Conservation (phyloP, 2,329 filamentous ascomycete genomes). For the Botrytis pseudocinerea region DNA sequence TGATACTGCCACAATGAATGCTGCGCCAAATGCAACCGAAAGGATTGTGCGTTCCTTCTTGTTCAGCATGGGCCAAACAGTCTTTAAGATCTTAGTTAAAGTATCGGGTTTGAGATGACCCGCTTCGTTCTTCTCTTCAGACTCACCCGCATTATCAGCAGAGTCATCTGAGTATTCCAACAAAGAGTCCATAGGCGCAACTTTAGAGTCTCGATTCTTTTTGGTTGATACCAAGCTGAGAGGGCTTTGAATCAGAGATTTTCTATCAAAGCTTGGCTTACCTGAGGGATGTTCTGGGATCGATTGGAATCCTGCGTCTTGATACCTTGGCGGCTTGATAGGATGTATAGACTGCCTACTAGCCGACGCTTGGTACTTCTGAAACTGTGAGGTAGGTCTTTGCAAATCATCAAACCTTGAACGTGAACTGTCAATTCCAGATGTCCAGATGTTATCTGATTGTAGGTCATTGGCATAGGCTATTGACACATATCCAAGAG, state of each 20-base stretch:
- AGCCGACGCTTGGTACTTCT: not conserved
- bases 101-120: slow-evolving; percentile 34
- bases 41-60: slow-evolving; percentile 54
- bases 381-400: not conserved
- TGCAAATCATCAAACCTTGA: slow-evolving; percentile 10
- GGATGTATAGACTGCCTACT: not conserved
- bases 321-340: not conserved
- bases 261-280: not conserved
- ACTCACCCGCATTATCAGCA: not conserved
- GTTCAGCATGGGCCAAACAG: slow-evolving; percentile 68
- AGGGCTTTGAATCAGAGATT: not conserved
- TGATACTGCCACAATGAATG: slow-evolving; percentile 33
- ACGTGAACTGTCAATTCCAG: slow-evolving; percentile 8
- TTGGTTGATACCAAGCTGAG: not conserved
- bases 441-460: slow-evolving; percentile 30
- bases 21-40: slow-evolving; percentile 54
- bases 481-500: slow-evolving; percentile 27
- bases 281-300: not conserved
- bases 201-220: not conserved
- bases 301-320: not conserved
- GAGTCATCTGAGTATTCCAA: slow-evolving; percentile 8
- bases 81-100: slow-evolving; percentile 60
- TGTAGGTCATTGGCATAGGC: slow-evolving; percentile 30
- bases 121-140: not conserved
- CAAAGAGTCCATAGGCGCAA: not conserved